Base-by-base conservation (phyloP, 2,329 filamentous ascomycete genomes). In the Arthrobotrys megalospora region DNA sequence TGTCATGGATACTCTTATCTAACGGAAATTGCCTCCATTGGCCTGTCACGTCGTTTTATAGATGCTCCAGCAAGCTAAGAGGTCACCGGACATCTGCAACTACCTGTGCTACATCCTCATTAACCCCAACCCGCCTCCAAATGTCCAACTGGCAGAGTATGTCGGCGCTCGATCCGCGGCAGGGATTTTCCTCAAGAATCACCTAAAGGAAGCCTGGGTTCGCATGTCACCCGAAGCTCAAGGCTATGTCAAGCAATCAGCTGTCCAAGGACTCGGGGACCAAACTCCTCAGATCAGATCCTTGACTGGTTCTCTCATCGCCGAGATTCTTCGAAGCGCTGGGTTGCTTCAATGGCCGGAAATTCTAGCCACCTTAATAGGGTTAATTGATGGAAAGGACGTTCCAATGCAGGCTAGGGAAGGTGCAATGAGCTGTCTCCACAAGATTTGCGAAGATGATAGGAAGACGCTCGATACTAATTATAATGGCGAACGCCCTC, bases 361-460 rank as follows among this genome's bases (percentile, higher is more conserved):
- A 83, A 87, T 98, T 76, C 87, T 99, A 38, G 91, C 93, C 60
- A 92, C 97, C 81, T 88, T 99, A 19, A 85, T 98, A 80, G 88
- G 90, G 69, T 88, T 97, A 84, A 89, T 97, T 79, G 79, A 80
- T 45, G 76, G 76, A 21, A 75, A 24, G 89, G 89, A 80, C 96
- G 97, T 84, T 86, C 90, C 70, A 87, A 86, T 88, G 50, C 89
- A 93, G 82, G 91, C 91, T 11, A 94, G 97, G 83, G 95, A 99
- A 84, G 94, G 94, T 79, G 94, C 93, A 81, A 97, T 98, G 92
- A 90, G 92, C 60, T 94, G 96, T 58, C 87, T 99, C 84, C 87
- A 92, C 84, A 98, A 98, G 87, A 94, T 99, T 79, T 99, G 96
- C 85, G 96, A 99, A 85, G 96, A 99, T 85, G 97, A 97, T 85